Evolutionary conservation across 768 basidiomycete genomes (phyloP).

Genomic region (Tylopilus vinaceipallidus): DNA sequence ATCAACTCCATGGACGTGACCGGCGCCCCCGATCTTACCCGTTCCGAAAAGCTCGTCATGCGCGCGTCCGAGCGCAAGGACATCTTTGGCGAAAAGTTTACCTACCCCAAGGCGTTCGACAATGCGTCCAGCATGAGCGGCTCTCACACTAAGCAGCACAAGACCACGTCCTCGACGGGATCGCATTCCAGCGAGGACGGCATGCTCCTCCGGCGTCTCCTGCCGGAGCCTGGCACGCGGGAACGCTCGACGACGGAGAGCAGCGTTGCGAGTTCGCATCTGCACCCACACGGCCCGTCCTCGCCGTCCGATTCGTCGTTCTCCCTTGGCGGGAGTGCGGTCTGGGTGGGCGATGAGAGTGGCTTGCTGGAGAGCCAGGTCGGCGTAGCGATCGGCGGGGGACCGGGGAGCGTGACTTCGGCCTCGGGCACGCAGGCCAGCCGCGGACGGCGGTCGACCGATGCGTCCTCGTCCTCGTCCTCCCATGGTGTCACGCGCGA

Average conservation of each 20-base stretch:
- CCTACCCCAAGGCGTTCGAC: constrained; percentile 26
- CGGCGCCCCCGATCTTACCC: constrained; percentile 72
- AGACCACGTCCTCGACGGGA: constrained; percentile 51
- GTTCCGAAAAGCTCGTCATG: constrained; percentile 85
- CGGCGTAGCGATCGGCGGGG: constrained; percentile 39
- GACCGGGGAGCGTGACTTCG: constrained; percentile 38
- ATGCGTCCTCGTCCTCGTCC: constrained; percentile 65
- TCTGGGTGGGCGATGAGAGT: constrained; percentile 82
- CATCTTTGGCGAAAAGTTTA: constrained; percentile 84
- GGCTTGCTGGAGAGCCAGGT: constrained; percentile 45
- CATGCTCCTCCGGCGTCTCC: constrained; percentile 42
- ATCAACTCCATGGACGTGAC: constrained; percentile 89
- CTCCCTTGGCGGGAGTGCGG: constrained; percentile 74
- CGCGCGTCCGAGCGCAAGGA: constrained; percentile 90
- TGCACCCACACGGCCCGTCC: constrained; percentile 36
- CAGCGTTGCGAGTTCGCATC: constrained; percentile 33
- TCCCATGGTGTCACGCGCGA: constrained; percentile 52
- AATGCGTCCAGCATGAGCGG: not conserved
- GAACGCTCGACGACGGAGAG: constrained; percentile 42
- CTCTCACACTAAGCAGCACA: constrained; percentile 34
- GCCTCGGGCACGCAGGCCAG: constrained; percentile 45
- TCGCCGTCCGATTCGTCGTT: constrained; percentile 75
- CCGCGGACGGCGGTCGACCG: constrained; percentile 63
- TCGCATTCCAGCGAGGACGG: constrained; percentile 74
- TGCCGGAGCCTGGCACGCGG: constrained; percentile 35